Base-by-base conservation (phyloP, 805 yeast genomes). In the Tetrapisispora pingtungensis region DNA sequence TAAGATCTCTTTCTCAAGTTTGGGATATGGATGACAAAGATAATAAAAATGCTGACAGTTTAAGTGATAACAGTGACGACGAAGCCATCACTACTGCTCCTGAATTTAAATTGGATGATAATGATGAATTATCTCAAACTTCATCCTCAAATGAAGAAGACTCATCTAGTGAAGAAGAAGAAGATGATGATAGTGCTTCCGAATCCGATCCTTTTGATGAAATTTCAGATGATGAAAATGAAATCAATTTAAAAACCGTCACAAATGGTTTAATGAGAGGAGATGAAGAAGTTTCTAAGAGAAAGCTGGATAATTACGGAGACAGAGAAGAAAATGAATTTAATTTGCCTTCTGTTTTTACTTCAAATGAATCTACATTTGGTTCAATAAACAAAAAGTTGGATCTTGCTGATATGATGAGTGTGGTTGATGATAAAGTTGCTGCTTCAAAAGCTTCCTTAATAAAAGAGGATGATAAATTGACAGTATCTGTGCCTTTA, bases 1-100 rank as follows among this genome's bases (percentile, higher is more conserved):
- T 88, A 43, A 73, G 83, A 47, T 76, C 94, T 0, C 68, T 88
- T 33, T 82, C 95, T n/a, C 88, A 81, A 52, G 88, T 85, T 3
- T 87, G 95, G 95, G 96, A 84, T 57, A 63, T 78, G 64, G 93
- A 85, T 59, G 86, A 80, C 28, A 57, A 58, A 35, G 57, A 44
- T 17, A 44, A 40, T 18, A 26, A 17, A 27, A 17, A 17, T 15
- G 6, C 14, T 17, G 27, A 12, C 18, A 32, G 14, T 17, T 19
- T 10, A n/a, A n/a, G n/a, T n/a, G n/a, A n/a, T n/a, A 19, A n/a
- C 12, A 45, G 38, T 10, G 43, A 32, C 53, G 38, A 48, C 56
- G 58, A 52, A 12, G 62, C 57, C 19, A 54, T 46, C 13, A 37
- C 13, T 7, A 34, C 44, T 10, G 28, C 10, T 7, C 20, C 39